Base-by-base conservation (phyloP, 2,329 filamentous ascomycete genomes). In the Ceratocystiopsis brevicomis region DNA sequence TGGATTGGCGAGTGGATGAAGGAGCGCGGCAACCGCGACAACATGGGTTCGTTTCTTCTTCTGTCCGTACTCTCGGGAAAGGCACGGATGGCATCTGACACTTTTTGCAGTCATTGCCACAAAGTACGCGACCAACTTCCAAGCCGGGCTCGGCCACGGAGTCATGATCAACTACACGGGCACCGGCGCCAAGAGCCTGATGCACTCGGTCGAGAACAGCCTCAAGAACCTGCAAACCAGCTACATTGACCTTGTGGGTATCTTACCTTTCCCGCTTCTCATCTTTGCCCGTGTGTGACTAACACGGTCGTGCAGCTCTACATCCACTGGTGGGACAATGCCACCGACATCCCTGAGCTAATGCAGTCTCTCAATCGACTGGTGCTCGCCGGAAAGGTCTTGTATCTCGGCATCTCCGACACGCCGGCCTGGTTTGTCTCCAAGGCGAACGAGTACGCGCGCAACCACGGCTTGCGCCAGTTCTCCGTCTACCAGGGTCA, bases 1-100 rank as follows among this genome's bases (percentile, higher is more conserved):
- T 78, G 77, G 71, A 62, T 84, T 45, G 79, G 79, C 34, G 75
- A 79, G 50, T 84, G 78, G 77, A 78, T 81, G 73, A 64, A 66
- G 51, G 67, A 67, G 47, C 68, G 74, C 11, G 64, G 67, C n/a
- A 71, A 71, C 46, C 69, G 80, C 19, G 77, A 81, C 50, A 64
- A 80, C 54, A 71, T 84, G 57, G 64, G 67, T 69, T 52, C 47
- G 63, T 16, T 5, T 9, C n/a, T 4, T 6, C 10, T 9, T 21
- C 21, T 21, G 14, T 5, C 5, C 6, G 19, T 18, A 4, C 37
- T 15, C 16, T 19, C 32, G 35, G n/a, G 14, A 15, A 40, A 19
- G n/a, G n/a, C n/a, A n/a, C n/a, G n/a, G n/a, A n/a, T n/a, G 8
- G 15, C 18, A 9, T 21, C 37, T 40, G 11, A 40, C 21, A 17